Conservation (phyloP, 495 filamentous ascomycete genomes). For the Gamarada debralockiae region DNA sequence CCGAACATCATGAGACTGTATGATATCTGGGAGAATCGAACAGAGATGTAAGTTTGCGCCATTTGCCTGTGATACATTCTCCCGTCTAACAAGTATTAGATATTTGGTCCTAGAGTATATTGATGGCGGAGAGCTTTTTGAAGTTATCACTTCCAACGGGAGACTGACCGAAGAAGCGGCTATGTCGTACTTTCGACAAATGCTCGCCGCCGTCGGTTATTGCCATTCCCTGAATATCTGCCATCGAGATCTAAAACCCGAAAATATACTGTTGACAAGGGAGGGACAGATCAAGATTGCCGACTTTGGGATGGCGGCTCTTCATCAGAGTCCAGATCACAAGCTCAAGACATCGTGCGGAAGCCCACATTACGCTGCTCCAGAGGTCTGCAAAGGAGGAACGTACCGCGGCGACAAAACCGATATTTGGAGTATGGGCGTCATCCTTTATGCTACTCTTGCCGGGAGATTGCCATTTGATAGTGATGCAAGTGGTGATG, state of each 20-base stretch:
- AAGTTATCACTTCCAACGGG: slow-evolving; percentile 66
- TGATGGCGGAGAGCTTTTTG: slow-evolving; percentile 85
- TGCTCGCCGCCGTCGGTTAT: slow-evolving; percentile 87
- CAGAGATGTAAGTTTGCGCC: slow-evolving; percentile 72
- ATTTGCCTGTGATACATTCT: not conserved
- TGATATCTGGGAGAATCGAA: slow-evolving; percentile 94
- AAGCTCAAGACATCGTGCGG: slow-evolving; percentile 86
- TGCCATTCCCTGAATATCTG: slow-evolving; percentile 92
- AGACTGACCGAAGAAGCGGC: slow-evolving; percentile 73
- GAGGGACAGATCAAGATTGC: slow-evolving; percentile 79
- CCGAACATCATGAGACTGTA: slow-evolving; percentile 86
- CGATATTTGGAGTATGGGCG: slow-evolving; percentile 93
- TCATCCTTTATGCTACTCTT: slow-evolving; percentile 83
- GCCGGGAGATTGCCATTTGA: slow-evolving; percentile 81
- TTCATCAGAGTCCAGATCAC: slow-evolving; percentile 71
- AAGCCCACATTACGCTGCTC: slow-evolving; percentile 93
- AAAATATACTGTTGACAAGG: slow-evolving; percentile 85
- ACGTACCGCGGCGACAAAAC: slow-evolving; percentile 78
- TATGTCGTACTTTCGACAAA: slow-evolving; percentile 83
- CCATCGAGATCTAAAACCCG: slow-evolving; percentile 93
- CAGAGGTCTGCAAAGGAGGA: slow-evolving; percentile 72
- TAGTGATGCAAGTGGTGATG: slow-evolving; percentile 41
- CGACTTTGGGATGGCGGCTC: slow-evolving; percentile 95
- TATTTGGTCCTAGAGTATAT: slow-evolving; percentile 98
- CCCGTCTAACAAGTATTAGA: slow-evolving; percentile 41